Conservation (phyloP, 2,329 filamentous ascomycete species). For the Dendryphion nanum region DNA sequence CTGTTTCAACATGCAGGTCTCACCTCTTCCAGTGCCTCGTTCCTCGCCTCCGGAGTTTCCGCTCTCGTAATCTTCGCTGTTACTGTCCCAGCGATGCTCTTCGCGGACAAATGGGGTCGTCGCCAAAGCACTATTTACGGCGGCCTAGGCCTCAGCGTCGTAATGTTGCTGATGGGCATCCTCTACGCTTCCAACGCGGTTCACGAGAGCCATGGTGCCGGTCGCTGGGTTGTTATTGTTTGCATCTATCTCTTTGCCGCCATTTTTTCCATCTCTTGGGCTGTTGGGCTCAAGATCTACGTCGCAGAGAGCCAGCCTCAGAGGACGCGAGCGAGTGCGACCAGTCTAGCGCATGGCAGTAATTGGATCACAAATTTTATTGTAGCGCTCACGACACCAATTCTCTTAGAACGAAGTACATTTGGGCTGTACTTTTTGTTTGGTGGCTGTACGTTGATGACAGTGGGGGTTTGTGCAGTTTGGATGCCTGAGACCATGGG, state of each 20-base stretch:
- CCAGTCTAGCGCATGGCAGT: constrained; percentile 37
- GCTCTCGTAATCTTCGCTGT: constrained; percentile 56
- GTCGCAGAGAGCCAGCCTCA: constrained; percentile 59
- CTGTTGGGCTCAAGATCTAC: constrained; percentile 56
- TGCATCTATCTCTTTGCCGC: constrained; percentile 52
- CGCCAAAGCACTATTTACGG: constrained; percentile 54
- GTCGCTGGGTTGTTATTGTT: constrained; percentile 52
- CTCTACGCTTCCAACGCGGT: constrained; percentile 52
- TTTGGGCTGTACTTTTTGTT: constrained; percentile 36
- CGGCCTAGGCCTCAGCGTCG: constrained; percentile 47
- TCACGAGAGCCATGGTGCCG: constrained; percentile 37
- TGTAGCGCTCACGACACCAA: constrained; percentile 45
- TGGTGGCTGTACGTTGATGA: constrained; percentile 11
- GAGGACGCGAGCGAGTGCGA: constrained; percentile 48
- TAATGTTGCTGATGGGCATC: constrained; percentile 54
- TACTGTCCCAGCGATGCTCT: constrained; percentile 55
- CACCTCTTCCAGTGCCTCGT: constrained; percentile 50
- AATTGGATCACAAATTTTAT: constrained; percentile 37
- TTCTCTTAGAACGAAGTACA: constrained; percentile 47
- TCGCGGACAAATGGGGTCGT: constrained; percentile 58
- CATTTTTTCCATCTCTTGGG: constrained; percentile 53
- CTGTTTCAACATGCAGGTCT: constrained; percentile 60
- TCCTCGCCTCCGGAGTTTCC: constrained; percentile 61
- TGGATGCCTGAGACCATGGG: not conserved
- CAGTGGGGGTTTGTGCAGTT: not conserved